Percentiles rank a stretch among this genome's conserved stretches.
Conservation (phyloP, 805 yeast species). For the Sungouiella thailandica region DNA sequence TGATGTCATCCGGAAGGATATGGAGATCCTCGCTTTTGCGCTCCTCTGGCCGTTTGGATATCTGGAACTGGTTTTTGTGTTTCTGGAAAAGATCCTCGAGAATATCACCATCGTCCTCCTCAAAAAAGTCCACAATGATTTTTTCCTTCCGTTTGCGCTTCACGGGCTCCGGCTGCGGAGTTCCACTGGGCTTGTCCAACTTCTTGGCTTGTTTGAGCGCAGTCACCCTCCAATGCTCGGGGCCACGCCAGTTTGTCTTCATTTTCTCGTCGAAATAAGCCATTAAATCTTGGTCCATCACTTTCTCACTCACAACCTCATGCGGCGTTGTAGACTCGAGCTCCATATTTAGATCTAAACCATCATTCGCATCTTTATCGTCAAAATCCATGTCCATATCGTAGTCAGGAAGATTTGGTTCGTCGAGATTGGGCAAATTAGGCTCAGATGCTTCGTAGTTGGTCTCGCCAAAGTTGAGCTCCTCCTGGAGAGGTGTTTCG, state of each 20-base stretch:
- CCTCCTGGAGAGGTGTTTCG: conserved; percentile 1
- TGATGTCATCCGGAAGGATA: conserved; percentile 67
- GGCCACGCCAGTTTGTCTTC: conserved; percentile 78
- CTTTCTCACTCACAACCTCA: conserved; percentile 11
- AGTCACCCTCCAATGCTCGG: conserved; percentile 83
- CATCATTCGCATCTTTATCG: conserved; percentile 5
- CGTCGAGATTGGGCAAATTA: background rate
- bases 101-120: conserved; percentile 22
- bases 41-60: conserved; percentile 29
- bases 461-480: too few relatives aligned
- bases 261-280: conserved; percentile 76
- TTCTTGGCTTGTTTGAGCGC: conserved; percentile 37
- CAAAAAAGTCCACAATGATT: conserved; percentile 27
- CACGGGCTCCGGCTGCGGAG: conserved; percentile 2
- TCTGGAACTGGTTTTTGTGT: conserved; percentile 20
- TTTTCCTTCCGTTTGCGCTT: conserved; percentile 21
- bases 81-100: conserved; percentile 29
- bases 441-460: too few relatives aligned
- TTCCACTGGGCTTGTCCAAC: conserved; percentile 11
- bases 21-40: conserved; percentile 26
- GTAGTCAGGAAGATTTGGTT: conserved; percentile 5
- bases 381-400: conserved; percentile 22
- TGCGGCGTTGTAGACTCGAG: conserved; percentile 13
- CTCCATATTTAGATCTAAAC: conserved; percentile 4
- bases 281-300: conserved; percentile 60